Percentiles rank a stretch among this genome's conserved stretches.
Conservation (phyloP, 2,329 filamentous ascomycete genomes). For the Cytospora piceicola region DNA sequence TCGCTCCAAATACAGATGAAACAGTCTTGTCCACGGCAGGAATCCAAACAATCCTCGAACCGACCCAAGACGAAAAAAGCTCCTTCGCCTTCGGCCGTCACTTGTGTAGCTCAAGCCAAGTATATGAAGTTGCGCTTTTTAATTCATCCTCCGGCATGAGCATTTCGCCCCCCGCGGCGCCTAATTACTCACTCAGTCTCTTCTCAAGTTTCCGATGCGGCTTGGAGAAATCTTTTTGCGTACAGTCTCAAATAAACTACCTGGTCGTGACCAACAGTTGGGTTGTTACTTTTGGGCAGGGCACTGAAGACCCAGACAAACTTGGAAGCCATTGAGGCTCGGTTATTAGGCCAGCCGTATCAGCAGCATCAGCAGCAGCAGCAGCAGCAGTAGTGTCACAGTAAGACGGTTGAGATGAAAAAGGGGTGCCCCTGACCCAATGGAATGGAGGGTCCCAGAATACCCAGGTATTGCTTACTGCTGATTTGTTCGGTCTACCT, state of each 20-base stretch:
- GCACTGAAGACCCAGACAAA: not conserved
- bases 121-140: not conserved
- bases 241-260: not conserved
- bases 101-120: not conserved
- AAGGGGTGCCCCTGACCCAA: constrained; percentile 9
- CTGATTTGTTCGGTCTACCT: constrained; percentile 27
- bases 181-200: not conserved
- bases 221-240: not conserved
- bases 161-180: too few relatives aligned
- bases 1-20: constrained; percentile 8
- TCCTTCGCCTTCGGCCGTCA: too few relatives aligned
- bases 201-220: not conserved
- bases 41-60: not conserved
- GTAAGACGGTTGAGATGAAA: constrained; percentile 12
- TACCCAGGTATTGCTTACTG: not conserved
- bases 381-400: too few relatives aligned
- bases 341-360: too few relatives aligned
- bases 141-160: not conserved
- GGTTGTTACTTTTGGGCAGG: too few relatives aligned
- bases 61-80: too few relatives aligned
- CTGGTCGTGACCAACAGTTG: too few relatives aligned
- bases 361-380: not conserved
- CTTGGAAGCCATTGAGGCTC: not conserved
- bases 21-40: constrained; percentile 1
- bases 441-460: constrained; percentile 15